phyloP scores from a whole-genome alignment of 768 basidiomycete species.

The Leccinum boreale region DNA sequence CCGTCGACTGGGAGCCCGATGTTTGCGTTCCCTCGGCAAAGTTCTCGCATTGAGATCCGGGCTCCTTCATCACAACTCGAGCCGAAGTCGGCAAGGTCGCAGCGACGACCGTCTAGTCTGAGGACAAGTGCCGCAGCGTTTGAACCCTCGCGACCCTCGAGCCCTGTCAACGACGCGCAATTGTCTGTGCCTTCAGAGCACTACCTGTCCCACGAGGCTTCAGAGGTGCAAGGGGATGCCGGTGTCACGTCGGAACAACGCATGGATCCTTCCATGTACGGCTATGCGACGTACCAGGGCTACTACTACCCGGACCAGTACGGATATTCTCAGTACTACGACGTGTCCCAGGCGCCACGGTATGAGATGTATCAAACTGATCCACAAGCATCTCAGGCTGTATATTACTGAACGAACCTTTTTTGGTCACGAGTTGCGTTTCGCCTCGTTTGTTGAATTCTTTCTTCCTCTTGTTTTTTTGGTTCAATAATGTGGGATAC shows the following conservation, averaged over 20 bases:
- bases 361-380: slow-evolving; percentile 67
- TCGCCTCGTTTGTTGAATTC: slow-evolving; percentile 13
- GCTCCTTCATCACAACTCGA: slow-evolving; percentile 42
- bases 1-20: slow-evolving; percentile 65
- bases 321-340: slow-evolving; percentile 63
- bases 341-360: slow-evolving; percentile 60
- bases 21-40: slow-evolving; percentile 71
- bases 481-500: slow-evolving; percentile 20
- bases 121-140: slow-evolving; percentile 52
- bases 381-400: slow-evolving; percentile 45
- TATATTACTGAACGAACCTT: slow-evolving; percentile 52
- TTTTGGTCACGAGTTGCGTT: slow-evolving; percentile 3
- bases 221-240: slow-evolving; percentile 16
- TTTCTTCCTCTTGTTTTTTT: slow-evolving; percentile 7
- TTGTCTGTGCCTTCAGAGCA: slow-evolving; percentile 10
- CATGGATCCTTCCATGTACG: slow-evolving; percentile 42
- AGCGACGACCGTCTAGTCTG: slow-evolving; percentile 38
- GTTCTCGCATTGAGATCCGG: slow-evolving; percentile 71
- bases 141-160: slow-evolving; percentile 40
- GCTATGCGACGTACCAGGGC: slow-evolving; percentile 54
- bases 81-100: slow-evolving; percentile 19
- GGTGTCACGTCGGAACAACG: slow-evolving; percentile 23
- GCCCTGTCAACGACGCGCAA: slow-evolving; percentile 20
- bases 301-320: slow-evolving; percentile 76
- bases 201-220: slow-evolving; percentile 9